These are phyloP conservation scores for Cercospora sojina DNA, from an alignment of 2,329 filamentous ascomycete genomes.

Conservation along the genomic window DNA sequence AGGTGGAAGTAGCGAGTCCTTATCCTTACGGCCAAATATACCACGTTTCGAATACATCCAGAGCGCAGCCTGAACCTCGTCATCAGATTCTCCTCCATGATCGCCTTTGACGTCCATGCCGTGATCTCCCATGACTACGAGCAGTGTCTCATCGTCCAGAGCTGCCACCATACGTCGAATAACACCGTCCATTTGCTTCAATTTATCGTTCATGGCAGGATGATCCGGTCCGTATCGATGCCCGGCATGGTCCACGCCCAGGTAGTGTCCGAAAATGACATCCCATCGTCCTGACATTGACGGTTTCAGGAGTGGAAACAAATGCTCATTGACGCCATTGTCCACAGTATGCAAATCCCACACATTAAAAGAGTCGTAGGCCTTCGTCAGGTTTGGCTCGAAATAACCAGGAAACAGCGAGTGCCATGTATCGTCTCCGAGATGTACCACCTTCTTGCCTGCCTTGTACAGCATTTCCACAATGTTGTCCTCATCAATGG, in stretches of 20 bases:
- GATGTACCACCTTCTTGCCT: constrained; percentile 78
- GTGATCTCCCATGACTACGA: constrained; percentile 98
- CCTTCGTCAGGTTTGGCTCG: constrained; percentile 75
- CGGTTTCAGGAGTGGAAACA: constrained; percentile 75
- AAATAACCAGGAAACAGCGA: constrained; percentile 93
- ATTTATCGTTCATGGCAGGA: constrained; percentile 83
- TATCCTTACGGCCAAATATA: constrained; percentile 74
- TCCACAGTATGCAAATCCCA: constrained; percentile 98
- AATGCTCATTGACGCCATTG: constrained; percentile 87
- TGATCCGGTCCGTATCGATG: constrained; percentile 95
- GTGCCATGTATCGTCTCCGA: constrained; percentile 98
- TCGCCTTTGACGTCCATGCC: constrained; percentile 98
- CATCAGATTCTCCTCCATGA: constrained; percentile 96
- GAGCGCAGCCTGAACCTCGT: constrained; percentile 88
- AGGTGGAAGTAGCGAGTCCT: constrained; percentile 58
- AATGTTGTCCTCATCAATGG: constrained; percentile 89
- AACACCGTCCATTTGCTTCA: constrained; percentile 85
- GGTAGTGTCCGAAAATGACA: constrained; percentile 87
- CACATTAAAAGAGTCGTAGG: constrained; percentile 97
- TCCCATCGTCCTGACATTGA: constrained; percentile 75
- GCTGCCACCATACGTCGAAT: constrained; percentile 67
- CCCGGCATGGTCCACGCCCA: constrained; percentile 95
- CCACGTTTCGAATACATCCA: constrained; percentile 97
- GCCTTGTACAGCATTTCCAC: constrained; percentile 63
- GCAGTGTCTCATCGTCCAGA: constrained; percentile 80